Conservation (phyloP, 495 filamentous ascomycete genomes). For the Penicillium turbatum region DNA sequence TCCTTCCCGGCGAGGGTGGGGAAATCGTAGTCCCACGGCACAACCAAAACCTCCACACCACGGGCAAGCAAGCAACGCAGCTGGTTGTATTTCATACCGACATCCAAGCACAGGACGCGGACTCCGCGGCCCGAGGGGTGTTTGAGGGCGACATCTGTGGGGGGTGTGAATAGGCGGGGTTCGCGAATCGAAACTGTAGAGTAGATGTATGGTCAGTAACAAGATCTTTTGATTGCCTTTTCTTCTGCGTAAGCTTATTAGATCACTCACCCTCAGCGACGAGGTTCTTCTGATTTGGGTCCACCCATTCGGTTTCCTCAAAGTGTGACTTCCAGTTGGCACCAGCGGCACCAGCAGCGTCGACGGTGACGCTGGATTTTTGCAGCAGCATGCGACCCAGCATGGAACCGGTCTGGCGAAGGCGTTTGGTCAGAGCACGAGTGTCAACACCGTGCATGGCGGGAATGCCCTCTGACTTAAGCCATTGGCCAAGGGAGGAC, state of each 20-base stretch:
- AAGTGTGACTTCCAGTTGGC: constrained; percentile 63
- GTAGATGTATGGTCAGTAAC: constrained; percentile 5
- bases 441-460: constrained; percentile 97
- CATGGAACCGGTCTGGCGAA: constrained; percentile 93
- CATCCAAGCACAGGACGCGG: constrained; percentile 87
- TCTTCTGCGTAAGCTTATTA: not conserved
- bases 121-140: constrained; percentile 83
- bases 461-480: constrained; percentile 93
- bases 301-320: constrained; percentile 77
- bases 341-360: constrained; percentile 35
- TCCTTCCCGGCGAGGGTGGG: constrained; percentile 64
- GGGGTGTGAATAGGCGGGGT: constrained; percentile 75
- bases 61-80: constrained; percentile 83
- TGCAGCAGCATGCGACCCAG: constrained; percentile 81
- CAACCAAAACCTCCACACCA: constrained; percentile 91
- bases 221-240: not conserved
- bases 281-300: constrained; percentile 88
- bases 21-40: constrained; percentile 95
- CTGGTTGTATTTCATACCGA: constrained; percentile 97
- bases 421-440: constrained; percentile 85
- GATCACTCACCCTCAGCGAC: constrained; percentile 79
- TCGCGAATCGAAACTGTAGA: constrained; percentile 75
- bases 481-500: constrained; percentile 88
- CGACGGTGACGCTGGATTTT: constrained; percentile 50
- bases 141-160: constrained; percentile 59